Percentiles rank a stretch among this genome's conserved stretches.
Conservation (phyloP, 441 rosid species). For the Flueggea neowawraea region DNA sequence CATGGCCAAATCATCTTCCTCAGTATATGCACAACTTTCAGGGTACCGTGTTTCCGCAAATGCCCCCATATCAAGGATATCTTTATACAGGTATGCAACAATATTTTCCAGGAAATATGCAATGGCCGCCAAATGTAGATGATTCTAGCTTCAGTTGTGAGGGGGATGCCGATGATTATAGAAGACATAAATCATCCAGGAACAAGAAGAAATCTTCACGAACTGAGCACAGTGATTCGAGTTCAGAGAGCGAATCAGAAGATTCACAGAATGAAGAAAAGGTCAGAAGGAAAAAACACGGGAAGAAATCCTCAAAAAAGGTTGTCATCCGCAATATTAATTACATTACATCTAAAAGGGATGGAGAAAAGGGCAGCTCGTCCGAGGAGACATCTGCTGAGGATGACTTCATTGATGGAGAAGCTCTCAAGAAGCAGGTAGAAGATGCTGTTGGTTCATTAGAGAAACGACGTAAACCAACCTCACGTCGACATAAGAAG, state of each 20-base stretch:
- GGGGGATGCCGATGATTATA: slow-evolving; percentile 44
- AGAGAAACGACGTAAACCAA: slow-evolving; percentile 57
- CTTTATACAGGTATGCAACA: slow-evolving; percentile 78
- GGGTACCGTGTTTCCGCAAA: slow-evolving; percentile 55
- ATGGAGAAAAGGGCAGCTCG: slow-evolving; percentile 47
- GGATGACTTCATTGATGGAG: slow-evolving; percentile 56
- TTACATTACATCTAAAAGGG: slow-evolving; percentile 80
- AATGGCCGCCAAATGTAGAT: slow-evolving; percentile 76
- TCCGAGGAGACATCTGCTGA: slow-evolving; percentile 61
- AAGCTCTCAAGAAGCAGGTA: slow-evolving; percentile 71
- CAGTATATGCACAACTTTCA: slow-evolving; percentile 85
- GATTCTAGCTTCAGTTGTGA: slow-evolving; percentile 30
- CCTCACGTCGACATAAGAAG: slow-evolving; percentile 50
- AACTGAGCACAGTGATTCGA: slow-evolving; percentile 50
- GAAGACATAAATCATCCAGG: slow-evolving; percentile 46
- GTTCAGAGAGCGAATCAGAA: slow-evolving; percentile 43
- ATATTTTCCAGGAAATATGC: slow-evolving; percentile 69
- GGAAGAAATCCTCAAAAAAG: slow-evolving; percentile 76
- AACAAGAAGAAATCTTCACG: slow-evolving; percentile 52
- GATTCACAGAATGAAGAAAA: slow-evolving; percentile 24
- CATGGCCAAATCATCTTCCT: slow-evolving; percentile 76
- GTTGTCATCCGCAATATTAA: slow-evolving; percentile 96
- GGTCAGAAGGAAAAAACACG: slow-evolving; percentile 43
- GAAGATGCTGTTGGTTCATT: slow-evolving; percentile 83
- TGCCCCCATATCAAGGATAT: slow-evolving; percentile 65